phyloP scores from a whole-genome alignment of 306 rosid genomes.

The Pyrus bretschneideri region DNA sequence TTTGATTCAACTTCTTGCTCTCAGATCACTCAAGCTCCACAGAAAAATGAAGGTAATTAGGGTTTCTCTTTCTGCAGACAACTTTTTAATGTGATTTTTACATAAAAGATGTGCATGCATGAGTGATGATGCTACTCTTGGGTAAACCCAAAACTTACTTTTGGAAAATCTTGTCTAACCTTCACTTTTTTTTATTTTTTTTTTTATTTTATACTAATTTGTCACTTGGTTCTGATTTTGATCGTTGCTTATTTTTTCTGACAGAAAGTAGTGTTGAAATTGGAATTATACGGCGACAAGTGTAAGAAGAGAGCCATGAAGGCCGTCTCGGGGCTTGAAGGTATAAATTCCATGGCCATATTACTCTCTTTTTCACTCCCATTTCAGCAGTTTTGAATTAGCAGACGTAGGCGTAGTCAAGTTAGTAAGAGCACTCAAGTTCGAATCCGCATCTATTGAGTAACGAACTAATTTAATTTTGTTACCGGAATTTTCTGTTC shows the following conservation, averaged over 20 bases:
- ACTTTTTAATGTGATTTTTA: neutral
- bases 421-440: neutral
- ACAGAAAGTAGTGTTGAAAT: conserved; percentile 64
- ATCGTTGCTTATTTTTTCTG: neutral
- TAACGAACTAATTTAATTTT: neutral
- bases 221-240: neutral
- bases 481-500: neutral
- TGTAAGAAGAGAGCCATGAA: conserved; percentile 52
- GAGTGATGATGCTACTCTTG: neutral
- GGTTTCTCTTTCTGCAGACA: neutral
- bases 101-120: neutral
- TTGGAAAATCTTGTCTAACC: neutral
- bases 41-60: conserved; percentile 29
- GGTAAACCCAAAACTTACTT: neutral
- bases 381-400: neutral
- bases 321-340: conserved; percentile 54
- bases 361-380: neutral
- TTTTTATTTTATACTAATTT: neutral
- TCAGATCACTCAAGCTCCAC: neutral
- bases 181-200: neutral
- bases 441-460: neutral
- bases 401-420: neutral
- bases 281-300: conserved; percentile 40
- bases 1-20: neutral
- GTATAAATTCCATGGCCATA: conserved; percentile 19